Base-by-base conservation (phyloP, 331 rosid genomes). In the Saraca asoca region DNA sequence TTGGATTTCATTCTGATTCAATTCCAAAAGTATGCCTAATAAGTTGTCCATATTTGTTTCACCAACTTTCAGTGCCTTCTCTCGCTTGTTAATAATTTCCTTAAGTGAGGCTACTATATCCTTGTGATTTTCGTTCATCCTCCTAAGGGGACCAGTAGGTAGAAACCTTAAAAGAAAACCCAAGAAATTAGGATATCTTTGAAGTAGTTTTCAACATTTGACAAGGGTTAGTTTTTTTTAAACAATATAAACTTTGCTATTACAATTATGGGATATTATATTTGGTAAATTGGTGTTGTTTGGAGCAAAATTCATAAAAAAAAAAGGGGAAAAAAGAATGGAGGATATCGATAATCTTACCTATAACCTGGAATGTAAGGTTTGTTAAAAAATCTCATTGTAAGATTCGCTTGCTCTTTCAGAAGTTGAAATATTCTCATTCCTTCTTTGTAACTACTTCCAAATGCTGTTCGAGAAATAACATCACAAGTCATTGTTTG, bases 41-140 rank as follows among this genome's bases (percentile, higher is more conserved):
- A 60, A 81, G 10, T 2, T 81, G 80, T 75, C 81, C 82, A 55
- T 78, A 42, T 0, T 55, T 70, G 65, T 35, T 38, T 74, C 72
- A 3, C 68, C 66, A 1, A 34, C 52, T 35, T 10, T 49, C 48
- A 56, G 18, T 8, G 69, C 83, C 16, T 51, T 62, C 50, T 74
- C 86, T 71, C 75, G 48, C 24, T 76, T 75, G 7, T 50, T 6
- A 35, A 79, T 73, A 7, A 79, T 60, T 2, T 9, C 73, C 68
- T 29, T 73, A 2, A 79, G 14, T 2, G 31, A 12, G 6, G 6
- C 31, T 19, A 1, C 56, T 14, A 82, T 6, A 9, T 50, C 66
- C 2, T 35, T 59, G 18, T 69, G 16, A 2, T 53, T 69, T 50
- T 56, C 64, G 35, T 59, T 76, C 80, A 69, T 69, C 73, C 75